Evolutionary conservation across 169 alveolate species (phyloP).

Genomic region (Gregarina niphandrodes): DNA sequence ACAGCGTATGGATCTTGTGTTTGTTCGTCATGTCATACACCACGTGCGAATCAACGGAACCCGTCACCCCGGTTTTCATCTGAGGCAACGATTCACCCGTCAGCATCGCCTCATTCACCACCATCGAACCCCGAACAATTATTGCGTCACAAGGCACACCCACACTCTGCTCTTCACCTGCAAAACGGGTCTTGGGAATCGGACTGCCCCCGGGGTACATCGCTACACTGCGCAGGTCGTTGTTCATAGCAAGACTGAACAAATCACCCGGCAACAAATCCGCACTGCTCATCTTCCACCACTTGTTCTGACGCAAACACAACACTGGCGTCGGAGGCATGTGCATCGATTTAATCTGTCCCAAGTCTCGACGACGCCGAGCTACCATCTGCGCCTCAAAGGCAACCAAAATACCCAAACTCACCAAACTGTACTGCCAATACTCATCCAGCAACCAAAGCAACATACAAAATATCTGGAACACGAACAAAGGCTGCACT

Average conservation of each 20-base stretch:
- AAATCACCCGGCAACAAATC: conserved; percentile 81
- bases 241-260: conserved; percentile 3
- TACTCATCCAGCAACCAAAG: conserved; percentile 88
- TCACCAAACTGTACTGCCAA: conserved; percentile 66
- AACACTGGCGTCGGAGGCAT: conserved; percentile 49
- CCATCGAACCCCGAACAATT: too few relatives aligned
- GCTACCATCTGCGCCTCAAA: conserved; percentile 30
- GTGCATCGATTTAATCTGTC: conserved; percentile 52
- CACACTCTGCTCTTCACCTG: neutral
- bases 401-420: conserved; percentile 53
- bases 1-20: conserved; percentile 53
- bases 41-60: conserved; percentile 4
- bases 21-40: conserved; percentile 14
- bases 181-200: neutral
- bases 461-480: conserved; percentile 70
- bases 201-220: neutral
- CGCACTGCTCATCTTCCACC: conserved; percentile 56
- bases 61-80: conserved; percentile 30
- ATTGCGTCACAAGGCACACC: conserved; percentile 11
- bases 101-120: conserved; percentile 41
- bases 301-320: conserved; percentile 53
- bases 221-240: neutral
- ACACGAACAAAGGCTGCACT: conserved; percentile 80
- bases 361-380: conserved; percentile 38
- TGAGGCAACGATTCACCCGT: conserved; percentile 56